These are phyloP conservation scores for Geotrichum australiense DNA, from an alignment of 1,139 yeast species.

Conservation along the genomic window DNA sequence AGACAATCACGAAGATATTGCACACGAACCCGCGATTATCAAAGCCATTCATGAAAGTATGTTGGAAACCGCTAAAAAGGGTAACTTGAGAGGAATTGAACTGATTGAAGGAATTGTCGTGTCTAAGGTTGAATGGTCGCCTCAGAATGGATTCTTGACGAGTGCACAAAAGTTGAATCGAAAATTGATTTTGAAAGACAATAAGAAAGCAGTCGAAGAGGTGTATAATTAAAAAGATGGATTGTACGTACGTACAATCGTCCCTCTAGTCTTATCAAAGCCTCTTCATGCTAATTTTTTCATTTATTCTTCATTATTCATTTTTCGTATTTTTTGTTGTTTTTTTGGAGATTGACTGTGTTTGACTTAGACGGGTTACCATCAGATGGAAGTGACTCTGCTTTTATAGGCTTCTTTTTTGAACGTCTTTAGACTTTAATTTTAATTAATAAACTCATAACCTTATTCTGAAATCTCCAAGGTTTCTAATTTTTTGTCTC, in stretches of 20 bases:
- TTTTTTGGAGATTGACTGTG: background rate
- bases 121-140: slow-evolving; percentile 94
- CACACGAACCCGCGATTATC: slow-evolving; percentile 52
- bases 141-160: slow-evolving; percentile 88
- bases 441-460: too few species aligned
- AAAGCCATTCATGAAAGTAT: slow-evolving; percentile 53
- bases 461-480: too few species aligned
- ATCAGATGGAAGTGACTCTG: too few species aligned
- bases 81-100: slow-evolving; percentile 83
- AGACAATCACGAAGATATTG: slow-evolving; percentile 45
- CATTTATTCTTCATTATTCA: background rate
- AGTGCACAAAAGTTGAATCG: slow-evolving; percentile 96
- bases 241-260: background rate
- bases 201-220: slow-evolving; percentile 31
- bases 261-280: too few species aligned
- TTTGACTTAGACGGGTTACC: background rate
- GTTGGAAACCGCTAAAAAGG: slow-evolving; percentile 66
- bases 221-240: slow-evolving; percentile 1
- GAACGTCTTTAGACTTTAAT: too few species aligned
- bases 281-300: too few species aligned
- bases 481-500: too few species aligned
- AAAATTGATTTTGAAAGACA: slow-evolving; percentile 67
- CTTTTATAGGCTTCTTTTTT: too few species aligned
- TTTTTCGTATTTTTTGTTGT: background rate
- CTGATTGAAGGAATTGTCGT: slow-evolving; percentile 71